These are phyloP conservation scores for Botrytis deweyae DNA, from an alignment of 2,329 filamentous ascomycete species.

Conservation along the genomic window DNA sequence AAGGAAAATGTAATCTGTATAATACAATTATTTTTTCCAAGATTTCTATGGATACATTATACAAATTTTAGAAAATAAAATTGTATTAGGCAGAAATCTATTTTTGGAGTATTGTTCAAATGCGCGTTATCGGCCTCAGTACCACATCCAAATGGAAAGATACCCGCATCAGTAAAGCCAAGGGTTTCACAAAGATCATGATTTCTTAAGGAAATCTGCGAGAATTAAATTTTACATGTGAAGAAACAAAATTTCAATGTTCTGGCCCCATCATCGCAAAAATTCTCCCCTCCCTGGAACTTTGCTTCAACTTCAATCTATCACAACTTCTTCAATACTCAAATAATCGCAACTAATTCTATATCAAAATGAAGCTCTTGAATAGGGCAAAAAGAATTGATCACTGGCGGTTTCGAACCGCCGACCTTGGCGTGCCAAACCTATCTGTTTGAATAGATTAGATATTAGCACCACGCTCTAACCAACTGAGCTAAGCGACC, in stretches of 20 bases:
- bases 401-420: not conserved
- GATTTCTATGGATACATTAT: too few species aligned
- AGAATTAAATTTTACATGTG: not conserved
- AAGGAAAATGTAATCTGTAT: too few species aligned
- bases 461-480: constrained; percentile 13
- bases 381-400: not conserved
- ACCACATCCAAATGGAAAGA: not conserved
- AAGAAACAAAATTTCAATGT: not conserved
- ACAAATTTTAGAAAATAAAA: too few species aligned
- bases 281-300: not conserved
- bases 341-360: not conserved
- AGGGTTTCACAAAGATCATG: not conserved
- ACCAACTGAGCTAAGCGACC: constrained; percentile 16
- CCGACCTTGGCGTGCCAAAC: constrained; percentile 9
- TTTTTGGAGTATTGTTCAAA: too few species aligned
- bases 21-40: too few species aligned
- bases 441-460: not conserved
- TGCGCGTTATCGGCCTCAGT: too few species aligned
- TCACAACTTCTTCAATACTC: not conserved
- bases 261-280: not conserved
- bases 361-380: not conserved
- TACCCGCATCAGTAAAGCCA: not conserved
- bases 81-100: too few species aligned
- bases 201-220: not conserved
- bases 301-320: not conserved